Percentiles rank a stretch among this genome's conserved stretches.
Evolutionary conservation across 495 filamentous ascomycete genomes (phyloP).

Genomic region (Achaetomiella virescens): DNA sequence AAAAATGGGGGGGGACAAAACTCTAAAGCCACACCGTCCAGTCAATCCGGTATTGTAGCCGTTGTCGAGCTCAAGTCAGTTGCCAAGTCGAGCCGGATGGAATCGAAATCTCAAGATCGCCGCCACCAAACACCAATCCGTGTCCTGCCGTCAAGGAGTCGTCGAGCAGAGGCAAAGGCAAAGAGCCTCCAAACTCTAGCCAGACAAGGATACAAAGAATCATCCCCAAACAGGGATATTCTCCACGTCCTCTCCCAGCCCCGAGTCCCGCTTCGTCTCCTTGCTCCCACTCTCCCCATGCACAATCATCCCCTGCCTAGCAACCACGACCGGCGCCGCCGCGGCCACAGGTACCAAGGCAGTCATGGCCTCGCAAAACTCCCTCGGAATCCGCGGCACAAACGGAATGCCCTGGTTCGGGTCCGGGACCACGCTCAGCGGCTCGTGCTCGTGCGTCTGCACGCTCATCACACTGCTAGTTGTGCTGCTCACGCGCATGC

Average conservation of each 20-base stretch:
- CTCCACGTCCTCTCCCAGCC: slow-evolving; percentile 12
- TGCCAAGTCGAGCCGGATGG: background rate
- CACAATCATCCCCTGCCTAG: background rate
- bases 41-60: background rate
- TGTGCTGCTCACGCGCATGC: slow-evolving; percentile 3
- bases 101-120: background rate
- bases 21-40: background rate
- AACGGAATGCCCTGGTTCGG: slow-evolving; percentile 35
- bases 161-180: background rate
- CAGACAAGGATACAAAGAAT: background rate
- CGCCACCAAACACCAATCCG: no score
- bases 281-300: background rate
- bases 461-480: background rate
- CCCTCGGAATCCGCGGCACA: slow-evolving; percentile 25
- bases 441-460: slow-evolving; percentile 2
- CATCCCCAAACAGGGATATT: slow-evolving; percentile 12
- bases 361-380: slow-evolving; percentile 7
- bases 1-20: background rate
- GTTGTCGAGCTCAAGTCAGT: background rate
- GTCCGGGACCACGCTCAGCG: slow-evolving; percentile 30
- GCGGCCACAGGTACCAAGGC: background rate
- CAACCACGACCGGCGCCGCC: background rate
- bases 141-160: background rate
- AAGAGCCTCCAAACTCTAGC: background rate
- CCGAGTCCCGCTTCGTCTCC: slow-evolving; percentile 1